These are phyloP conservation scores for Eucalyptus rudis DNA, from an alignment of 345 rosid genomes.

Conservation along the genomic window DNA sequence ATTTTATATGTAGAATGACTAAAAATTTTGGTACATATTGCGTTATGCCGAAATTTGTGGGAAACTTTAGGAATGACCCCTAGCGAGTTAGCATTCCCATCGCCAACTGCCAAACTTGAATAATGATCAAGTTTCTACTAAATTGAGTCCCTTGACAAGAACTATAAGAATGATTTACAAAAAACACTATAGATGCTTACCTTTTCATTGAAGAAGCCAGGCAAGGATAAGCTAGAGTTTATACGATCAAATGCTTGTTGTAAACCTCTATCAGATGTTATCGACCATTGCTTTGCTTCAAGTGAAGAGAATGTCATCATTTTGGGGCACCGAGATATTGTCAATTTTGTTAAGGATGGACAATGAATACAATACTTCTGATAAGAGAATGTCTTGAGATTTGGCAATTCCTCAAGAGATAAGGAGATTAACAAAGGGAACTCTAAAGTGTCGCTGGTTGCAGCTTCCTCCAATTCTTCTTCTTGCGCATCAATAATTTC, in stretches of 20 bases:
- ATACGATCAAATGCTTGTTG: neutral
- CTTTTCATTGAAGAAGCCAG: too few relatives aligned
- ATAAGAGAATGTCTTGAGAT: too few relatives aligned
- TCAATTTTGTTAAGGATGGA: too few relatives aligned
- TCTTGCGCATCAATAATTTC: too few relatives aligned
- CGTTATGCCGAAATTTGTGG: rapidly evolving
- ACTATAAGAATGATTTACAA: rapidly evolving
- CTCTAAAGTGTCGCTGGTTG: too few relatives aligned
- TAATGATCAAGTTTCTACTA: too few relatives aligned
- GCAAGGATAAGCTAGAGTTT: rapidly evolving
- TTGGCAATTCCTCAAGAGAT: too few relatives aligned
- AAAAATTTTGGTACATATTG: rapidly evolving
- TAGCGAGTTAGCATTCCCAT: rapidly evolving
- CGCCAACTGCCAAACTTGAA: rapidly evolving
- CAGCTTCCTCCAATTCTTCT: too few relatives aligned
- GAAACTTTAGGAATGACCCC: too few relatives aligned
- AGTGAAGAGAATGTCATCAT: neutral
- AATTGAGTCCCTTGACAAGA: too few relatives aligned
- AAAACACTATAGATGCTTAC: too few relatives aligned
- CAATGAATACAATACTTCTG: rapidly evolving
- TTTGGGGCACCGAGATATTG: rapidly evolving
- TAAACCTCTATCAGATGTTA: rapidly evolving
- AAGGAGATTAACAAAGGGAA: too few relatives aligned
- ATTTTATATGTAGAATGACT: rapidly evolving
- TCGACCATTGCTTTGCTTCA: rapidly evolving